Percentiles rank a stretch among this genome's conserved stretches.
These are phyloP conservation scores for Ambrosiella beaveri DNA, from an alignment of 2,329 filamentous ascomycete genomes.

Conservation along the genomic window DNA sequence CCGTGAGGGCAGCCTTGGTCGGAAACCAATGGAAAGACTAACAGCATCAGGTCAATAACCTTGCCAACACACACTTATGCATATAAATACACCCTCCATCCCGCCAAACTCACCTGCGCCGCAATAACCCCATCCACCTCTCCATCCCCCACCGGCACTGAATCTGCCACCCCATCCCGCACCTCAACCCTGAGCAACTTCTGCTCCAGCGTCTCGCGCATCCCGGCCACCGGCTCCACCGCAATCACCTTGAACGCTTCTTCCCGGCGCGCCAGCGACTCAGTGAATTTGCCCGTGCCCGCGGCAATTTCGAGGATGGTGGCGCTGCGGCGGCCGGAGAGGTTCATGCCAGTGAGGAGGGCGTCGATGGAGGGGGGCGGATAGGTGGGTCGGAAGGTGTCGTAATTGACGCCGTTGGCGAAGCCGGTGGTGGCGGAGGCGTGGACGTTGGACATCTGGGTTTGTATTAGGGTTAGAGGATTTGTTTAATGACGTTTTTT, in stretches of 20 bases:
- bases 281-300: constrained; percentile 55
- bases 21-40: constrained; percentile 40
- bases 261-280: constrained; percentile 37
- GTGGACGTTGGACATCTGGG: constrained; percentile 28
- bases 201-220: constrained; percentile 41
- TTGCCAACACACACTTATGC: background rate
- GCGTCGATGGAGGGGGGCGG: constrained; percentile 39
- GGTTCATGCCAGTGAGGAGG: constrained; percentile 37
- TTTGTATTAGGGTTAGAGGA: background rate
- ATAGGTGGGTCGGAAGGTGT: constrained; percentile 53
- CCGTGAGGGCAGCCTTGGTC: constrained; percentile 32
- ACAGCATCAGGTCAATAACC: background rate
- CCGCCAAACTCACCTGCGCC: constrained; percentile 40
- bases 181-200: constrained; percentile 35
- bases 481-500: background rate
- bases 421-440: constrained; percentile 39
- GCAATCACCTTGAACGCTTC: constrained; percentile 45
- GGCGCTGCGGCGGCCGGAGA: constrained; percentile 29
- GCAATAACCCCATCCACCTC: constrained; percentile 49
- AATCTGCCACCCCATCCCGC: constrained; percentile 38
- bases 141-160: constrained; percentile 36
- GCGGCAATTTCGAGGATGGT: constrained; percentile 47
- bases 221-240: constrained; percentile 46
- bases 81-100: background rate
- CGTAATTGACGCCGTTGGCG: constrained; percentile 45